Evolutionary conservation across 192 early-diverging fungal genomes (phyloP).

Genomic region (Rhizophlyctis rosea): DNA sequence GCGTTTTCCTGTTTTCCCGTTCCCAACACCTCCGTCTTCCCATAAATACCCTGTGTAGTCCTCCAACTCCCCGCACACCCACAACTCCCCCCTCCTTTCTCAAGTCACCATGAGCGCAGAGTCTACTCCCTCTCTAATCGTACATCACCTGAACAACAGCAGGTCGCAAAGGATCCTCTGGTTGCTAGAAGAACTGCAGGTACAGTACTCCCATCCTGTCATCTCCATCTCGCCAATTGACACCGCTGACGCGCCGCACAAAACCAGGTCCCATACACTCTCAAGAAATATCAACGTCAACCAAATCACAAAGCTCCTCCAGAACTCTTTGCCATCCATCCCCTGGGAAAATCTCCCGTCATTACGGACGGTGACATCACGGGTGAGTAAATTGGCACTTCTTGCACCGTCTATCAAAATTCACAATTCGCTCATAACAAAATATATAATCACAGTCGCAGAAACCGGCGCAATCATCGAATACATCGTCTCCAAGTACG

Average conservation of each 20-base stretch:
- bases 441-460: too few species aligned
- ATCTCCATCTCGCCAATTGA: too few species aligned
- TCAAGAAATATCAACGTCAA: conserved; percentile 37
- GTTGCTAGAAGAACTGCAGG: conserved; percentile 45
- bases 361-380: conserved; percentile 33
- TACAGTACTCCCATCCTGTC: conserved; percentile 2
- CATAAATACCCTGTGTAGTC: too few species aligned
- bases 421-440: too few species aligned
- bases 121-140: too few species aligned
- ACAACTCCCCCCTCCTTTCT: too few species aligned
- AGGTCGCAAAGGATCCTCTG: conserved; percentile 44
- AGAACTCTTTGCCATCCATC: conserved; percentile 36
- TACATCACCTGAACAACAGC: conserved; percentile 47
- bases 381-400: conserved; percentile 40
- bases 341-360: conserved; percentile 48
- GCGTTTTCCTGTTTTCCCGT: too few species aligned
- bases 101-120: too few species aligned
- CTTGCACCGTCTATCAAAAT: too few species aligned
- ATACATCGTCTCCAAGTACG: conserved; percentile 38
- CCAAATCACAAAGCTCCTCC: conserved; percentile 26
- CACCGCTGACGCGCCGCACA: too few species aligned
- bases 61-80: too few species aligned
- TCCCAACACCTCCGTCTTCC: too few species aligned
- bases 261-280: conserved; percentile 30
- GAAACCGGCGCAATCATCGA: conserved; percentile 41